Evolutionary conservation across 2,329 filamentous ascomycete genomes (phyloP).

Genomic region (Penicillium sp.): DNA sequence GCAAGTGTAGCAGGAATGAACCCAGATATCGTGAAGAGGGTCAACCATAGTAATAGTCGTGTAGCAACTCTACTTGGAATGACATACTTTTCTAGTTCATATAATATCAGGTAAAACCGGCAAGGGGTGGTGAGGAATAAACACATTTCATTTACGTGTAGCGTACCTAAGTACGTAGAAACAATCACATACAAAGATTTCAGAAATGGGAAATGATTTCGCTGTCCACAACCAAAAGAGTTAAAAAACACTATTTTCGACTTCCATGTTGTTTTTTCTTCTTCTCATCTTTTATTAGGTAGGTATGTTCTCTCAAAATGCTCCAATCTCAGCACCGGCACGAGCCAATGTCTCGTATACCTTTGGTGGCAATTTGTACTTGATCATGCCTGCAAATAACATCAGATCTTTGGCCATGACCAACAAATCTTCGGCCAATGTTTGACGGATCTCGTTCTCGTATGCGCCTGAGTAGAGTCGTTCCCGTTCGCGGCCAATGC

Average conservation of each 20-base stretch:
- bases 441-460: constrained; percentile 50
- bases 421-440: constrained; percentile 65
- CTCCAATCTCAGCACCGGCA: constrained; percentile 64
- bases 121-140: too few species aligned
- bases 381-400: constrained; percentile 87
- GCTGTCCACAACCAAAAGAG: background rate
- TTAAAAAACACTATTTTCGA: background rate
- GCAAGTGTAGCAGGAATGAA: too few species aligned
- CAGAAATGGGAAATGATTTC: background rate
- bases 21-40: too few species aligned
- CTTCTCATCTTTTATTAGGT: background rate
- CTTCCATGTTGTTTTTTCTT: background rate
- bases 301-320: constrained; percentile 25
- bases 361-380: constrained; percentile 81
- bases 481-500: constrained; percentile 75
- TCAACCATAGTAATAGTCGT: too few species aligned
- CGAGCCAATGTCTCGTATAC: constrained; percentile 84
- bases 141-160: too few species aligned
- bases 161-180: background rate
- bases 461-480: constrained; percentile 67
- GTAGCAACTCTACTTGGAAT: too few species aligned
- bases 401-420: constrained; percentile 85
- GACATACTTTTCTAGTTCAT: too few species aligned
- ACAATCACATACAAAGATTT: background rate
- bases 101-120: too few species aligned